Conservation (phyloP, 805 yeast genomes). For the Lipomyces yamanashiensis region DNA sequence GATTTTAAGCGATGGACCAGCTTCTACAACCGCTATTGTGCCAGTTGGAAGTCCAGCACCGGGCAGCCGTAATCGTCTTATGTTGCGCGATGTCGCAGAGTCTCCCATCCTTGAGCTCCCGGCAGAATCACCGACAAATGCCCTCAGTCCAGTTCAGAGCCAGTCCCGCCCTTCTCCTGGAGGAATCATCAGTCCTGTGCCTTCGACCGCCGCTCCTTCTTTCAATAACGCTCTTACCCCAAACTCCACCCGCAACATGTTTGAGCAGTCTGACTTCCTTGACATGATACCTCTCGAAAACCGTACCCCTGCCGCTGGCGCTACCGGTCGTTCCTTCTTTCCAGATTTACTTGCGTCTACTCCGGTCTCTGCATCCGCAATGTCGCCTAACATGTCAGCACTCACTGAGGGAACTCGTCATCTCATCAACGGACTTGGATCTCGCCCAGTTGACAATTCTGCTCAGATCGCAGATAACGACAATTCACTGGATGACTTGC, state of each 20-base stretch:
- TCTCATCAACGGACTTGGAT: constrained; percentile 17
- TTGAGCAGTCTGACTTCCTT: constrained; percentile 31
- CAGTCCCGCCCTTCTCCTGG: constrained; percentile 1
- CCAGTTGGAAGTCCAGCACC: constrained; percentile 29
- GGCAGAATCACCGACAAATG: constrained; percentile 16
- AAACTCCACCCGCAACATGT: constrained; percentile 5
- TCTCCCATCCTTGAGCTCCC: constrained; percentile 34
- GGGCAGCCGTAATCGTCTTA: constrained; percentile 37
- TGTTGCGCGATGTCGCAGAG: constrained; percentile 32
- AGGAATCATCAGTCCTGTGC: not conserved
- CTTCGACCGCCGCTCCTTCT: not conserved
- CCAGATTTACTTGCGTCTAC: constrained; percentile 26
- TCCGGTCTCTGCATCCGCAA: constrained; percentile 8
- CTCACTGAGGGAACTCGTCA: constrained; percentile 18
- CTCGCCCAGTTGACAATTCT: constrained; percentile 5
- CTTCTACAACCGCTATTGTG: constrained; percentile 17
- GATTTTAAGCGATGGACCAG: constrained; percentile 44
- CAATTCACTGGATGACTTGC: constrained; percentile 38
- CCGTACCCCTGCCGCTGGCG: constrained; percentile 13
- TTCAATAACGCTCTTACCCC: not conserved
- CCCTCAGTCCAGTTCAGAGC: constrained; percentile 1
- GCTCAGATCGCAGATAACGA: constrained; percentile 20
- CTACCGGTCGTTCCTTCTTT: constrained; percentile 23
- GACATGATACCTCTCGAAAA: constrained; percentile 28
- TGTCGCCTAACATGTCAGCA: constrained; percentile 16